These are phyloP conservation scores for Yamadazyma sp. DNA, from an alignment of 805 yeast genomes.

Conservation along the genomic window DNA sequence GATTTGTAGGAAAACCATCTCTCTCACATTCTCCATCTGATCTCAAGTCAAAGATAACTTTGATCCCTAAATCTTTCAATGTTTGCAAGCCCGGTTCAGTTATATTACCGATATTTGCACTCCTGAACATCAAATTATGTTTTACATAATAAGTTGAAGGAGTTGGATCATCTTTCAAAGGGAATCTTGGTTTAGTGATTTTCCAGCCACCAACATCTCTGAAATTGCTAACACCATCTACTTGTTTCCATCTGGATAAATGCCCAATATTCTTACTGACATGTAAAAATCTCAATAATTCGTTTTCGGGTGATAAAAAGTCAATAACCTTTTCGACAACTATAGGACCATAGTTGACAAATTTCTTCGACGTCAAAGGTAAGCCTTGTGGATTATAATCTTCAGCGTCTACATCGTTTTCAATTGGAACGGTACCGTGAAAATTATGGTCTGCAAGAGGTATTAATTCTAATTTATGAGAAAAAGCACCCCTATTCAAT, in stretches of 20 bases:
- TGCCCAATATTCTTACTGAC: conserved; percentile 32
- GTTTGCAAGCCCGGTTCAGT: conserved; percentile 47
- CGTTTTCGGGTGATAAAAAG: conserved; percentile 48
- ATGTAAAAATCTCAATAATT: conserved; percentile 50
- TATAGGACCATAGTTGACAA: conserved; percentile 55
- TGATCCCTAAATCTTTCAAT: conserved; percentile 45
- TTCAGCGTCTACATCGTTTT: conserved; percentile 29
- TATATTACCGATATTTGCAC: conserved; percentile 56
- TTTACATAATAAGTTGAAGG: conserved; percentile 40
- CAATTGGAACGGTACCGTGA: conserved; percentile 48
- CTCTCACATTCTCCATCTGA: conserved; percentile 52
- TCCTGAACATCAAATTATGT: conserved; percentile 55
- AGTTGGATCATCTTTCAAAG: conserved; percentile 7
- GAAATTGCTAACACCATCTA: conserved; percentile 70
- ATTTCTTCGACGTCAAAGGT: conserved; percentile 44
- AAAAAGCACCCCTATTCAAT: conserved; percentile 48
- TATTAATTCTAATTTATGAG: conserved; percentile 53
- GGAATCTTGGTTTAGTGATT: conserved; percentile 29
- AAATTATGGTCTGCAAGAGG: conserved; percentile 80
- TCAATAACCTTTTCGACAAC: conserved; percentile 50
- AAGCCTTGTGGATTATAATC: conserved; percentile 33
- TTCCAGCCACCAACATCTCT: conserved; percentile 82
- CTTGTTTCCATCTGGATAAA: conserved; percentile 54
- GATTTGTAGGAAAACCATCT: conserved; percentile 39
- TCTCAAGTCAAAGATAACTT: conserved; percentile 64